Percentiles rank a stretch among this genome's conserved stretches.
phyloP scores from a whole-genome alignment of 1,284 basidiomycete genomes.

The Bondarzewia mesenterica region DNA sequence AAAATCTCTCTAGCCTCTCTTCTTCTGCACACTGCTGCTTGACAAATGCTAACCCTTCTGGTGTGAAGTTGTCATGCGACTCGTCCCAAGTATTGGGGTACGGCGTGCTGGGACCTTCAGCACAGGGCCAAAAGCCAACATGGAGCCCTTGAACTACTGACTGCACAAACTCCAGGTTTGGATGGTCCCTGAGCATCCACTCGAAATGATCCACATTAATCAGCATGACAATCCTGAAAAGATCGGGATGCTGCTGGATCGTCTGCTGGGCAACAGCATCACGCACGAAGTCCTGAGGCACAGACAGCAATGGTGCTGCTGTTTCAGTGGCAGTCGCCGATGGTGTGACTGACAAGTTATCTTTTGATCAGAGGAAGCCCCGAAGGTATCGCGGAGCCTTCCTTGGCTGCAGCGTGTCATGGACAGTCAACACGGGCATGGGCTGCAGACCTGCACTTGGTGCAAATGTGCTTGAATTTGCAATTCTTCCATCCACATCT shows the following conservation, averaged over 20 bases:
- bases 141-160: not conserved
- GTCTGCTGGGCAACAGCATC: not conserved
- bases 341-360: not conserved
- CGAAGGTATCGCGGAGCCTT: not conserved
- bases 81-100: not conserved
- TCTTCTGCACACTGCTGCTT: not conserved
- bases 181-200: not conserved
- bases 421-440: too few species aligned
- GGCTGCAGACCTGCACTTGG: too few species aligned
- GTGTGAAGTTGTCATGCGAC: not conserved
- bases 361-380: not conserved
- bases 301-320: not conserved
- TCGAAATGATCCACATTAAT: not conserved
- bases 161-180: not conserved
- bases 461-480: too few species aligned
- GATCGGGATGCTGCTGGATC: not conserved
- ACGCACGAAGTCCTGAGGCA: not conserved
- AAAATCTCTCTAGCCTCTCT: not conserved
- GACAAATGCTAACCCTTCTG: not conserved
- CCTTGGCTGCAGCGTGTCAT: too few species aligned
- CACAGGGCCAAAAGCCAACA: not conserved
- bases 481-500: too few species aligned
- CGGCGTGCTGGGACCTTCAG: too few species aligned
- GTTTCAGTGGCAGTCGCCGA: not conserved
- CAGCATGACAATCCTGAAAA: not conserved